A percentile compares a stretch with the other conserved stretches of the same genome.
phyloP scores from a whole-genome alignment of 345 rosid genomes.

The Viola odorata region DNA sequence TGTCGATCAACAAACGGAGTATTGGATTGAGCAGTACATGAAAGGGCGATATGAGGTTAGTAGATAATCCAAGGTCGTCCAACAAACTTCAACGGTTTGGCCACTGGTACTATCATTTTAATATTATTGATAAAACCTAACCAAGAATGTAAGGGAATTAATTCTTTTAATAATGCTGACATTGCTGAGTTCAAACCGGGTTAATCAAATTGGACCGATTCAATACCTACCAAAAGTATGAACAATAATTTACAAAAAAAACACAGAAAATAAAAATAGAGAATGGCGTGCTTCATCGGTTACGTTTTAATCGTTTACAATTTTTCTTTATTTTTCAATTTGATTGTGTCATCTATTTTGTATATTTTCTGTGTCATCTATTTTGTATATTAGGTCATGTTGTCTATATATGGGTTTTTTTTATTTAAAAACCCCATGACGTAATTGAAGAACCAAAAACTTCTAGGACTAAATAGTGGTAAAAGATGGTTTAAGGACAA shows the following conservation, averaged over 20 bases:
- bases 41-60: not conserved
- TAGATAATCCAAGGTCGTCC: constrained; percentile 16
- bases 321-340: too few relatives aligned
- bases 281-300: too few relatives aligned
- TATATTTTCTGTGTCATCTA: too few relatives aligned
- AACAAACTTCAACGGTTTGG: constrained; percentile 36
- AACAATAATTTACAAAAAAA: constrained; percentile 2
- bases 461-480: too few relatives aligned
- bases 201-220: constrained; percentile 14
- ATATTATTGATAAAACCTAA: constrained; percentile 14
- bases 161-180: not conserved
- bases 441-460: too few relatives aligned
- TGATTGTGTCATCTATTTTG: too few relatives aligned
- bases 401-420: too few relatives aligned
- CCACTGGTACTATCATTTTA: not conserved
- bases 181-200: constrained; percentile 16
- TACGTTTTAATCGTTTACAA: too few relatives aligned
- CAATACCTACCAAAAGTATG: constrained; percentile 24
- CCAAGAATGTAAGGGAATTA: constrained; percentile 1
- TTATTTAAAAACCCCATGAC: too few relatives aligned
- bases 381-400: too few relatives aligned
- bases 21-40: constrained; percentile 11
- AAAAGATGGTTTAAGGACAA: too few relatives aligned
- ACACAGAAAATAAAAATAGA: not conserved
- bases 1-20: not conserved